Conservation (phyloP, 208 protist genomes). For the Leishmania arabica region DNA sequence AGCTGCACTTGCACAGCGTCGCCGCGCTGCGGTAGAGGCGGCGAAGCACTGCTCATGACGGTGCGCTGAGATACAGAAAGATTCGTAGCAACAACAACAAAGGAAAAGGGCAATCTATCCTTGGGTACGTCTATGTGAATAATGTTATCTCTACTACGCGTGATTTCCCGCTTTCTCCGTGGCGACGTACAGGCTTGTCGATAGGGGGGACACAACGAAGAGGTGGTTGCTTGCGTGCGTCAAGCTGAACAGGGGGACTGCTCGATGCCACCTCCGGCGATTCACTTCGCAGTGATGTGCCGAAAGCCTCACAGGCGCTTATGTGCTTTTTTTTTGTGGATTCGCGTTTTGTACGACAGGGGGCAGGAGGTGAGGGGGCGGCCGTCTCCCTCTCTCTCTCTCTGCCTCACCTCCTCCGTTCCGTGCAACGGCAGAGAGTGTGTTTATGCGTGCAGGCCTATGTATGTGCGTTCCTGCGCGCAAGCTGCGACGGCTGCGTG, state of each 20-base stretch:
- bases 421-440: background rate
- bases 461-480: background rate
- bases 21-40: background rate
- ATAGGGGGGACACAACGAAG: background rate
- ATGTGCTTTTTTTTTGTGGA: background rate
- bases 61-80: background rate
- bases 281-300: background rate
- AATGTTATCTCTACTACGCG: background rate
- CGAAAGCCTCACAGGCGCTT: background rate
- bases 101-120: background rate
- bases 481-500: background rate
- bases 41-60: background rate
- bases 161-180: background rate
- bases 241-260: background rate
- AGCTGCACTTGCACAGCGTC: slow-evolving; percentile 70
- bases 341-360: background rate
- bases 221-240: background rate
- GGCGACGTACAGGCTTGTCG: background rate
- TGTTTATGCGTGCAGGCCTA: background rate
- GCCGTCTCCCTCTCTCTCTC: background rate
- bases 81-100: background rate
- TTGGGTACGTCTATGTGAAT: slow-evolving; percentile 4
- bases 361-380: no score
- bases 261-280: background rate
- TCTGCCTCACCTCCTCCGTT: background rate